Evolutionary conservation across 2,329 filamentous ascomycete genomes (phyloP), one percentile per base, ranked within the genome.

Genomic region (Pestalotiopsis sp.): DNA sequence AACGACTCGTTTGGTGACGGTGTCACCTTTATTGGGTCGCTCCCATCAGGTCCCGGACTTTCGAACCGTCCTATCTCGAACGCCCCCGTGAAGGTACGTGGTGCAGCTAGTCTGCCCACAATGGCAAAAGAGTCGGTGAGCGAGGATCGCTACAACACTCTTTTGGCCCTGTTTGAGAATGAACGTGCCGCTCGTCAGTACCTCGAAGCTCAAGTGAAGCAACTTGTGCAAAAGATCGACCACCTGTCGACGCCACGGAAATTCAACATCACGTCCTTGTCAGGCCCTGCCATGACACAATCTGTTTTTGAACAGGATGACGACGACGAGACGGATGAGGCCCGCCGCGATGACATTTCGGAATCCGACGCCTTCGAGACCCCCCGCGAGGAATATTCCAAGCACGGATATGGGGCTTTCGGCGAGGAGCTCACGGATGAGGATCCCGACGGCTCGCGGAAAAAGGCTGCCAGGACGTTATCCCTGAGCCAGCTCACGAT

Each of bases 401-500:
- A 75, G 14, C 78, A 78, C 38, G 80, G 72, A 27, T 83, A 81
- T 65, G 81, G 81, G 3, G 80, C 79, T 4, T 83, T 83, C 61
- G 83, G 79, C 66, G 83, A 82, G 76, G 82, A 82, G 74, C 77
- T 82, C 70, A 77, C 69, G 52, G 78, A 74, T 27, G 81, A 81
- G 31, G 80, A 80, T 23, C 79, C 81, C 64, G 73, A 75, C 23
- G 70, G 78, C 23, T 79, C 77, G 60, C 78, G 80, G 65, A 86
- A 86, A 70, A 88, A 82, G 75, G 88, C 90, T 1, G 88, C 88
- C 25, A 87, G 88, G 71, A 91, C 89, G 58, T 83, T 93, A 74
- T 92, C 88, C 36, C 82, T 92, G 12, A 88, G 88, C 69, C 87
- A 89, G 75, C 77, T 91, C 73, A 90, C 88, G 1, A 79, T 87